Conservation (phyloP, 2,329 filamentous ascomycete genomes). For the Phaeosphaeria sp. region DNA sequence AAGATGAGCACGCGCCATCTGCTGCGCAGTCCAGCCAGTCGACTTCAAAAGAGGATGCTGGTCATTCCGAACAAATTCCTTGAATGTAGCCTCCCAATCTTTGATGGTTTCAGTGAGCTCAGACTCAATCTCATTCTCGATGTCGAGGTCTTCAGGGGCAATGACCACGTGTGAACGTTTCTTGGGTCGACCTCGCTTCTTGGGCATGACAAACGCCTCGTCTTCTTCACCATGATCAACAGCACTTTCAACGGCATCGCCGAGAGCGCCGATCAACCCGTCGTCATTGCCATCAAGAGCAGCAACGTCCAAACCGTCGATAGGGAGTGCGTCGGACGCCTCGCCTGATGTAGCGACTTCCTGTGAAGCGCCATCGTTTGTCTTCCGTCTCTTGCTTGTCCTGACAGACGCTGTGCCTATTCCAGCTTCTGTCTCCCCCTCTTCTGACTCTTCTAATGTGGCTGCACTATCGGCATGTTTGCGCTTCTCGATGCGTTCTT, state of each 20-base stretch:
- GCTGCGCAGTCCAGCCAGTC: slow-evolving; percentile 35
- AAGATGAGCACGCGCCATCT: slow-evolving; percentile 33
- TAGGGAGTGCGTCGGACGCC: slow-evolving; percentile 8
- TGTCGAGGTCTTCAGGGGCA: slow-evolving; percentile 54
- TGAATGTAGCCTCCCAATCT: slow-evolving; percentile 39
- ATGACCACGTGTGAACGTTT: slow-evolving; percentile 44
- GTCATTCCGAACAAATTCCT: slow-evolving; percentile 36
- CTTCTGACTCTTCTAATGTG: slow-evolving; percentile 5
- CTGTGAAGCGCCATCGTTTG: slow-evolving; percentile 24
- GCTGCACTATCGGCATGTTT: slow-evolving; percentile 23
- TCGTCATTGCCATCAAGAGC: slow-evolving; percentile 32
- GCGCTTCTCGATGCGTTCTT: slow-evolving; percentile 43
- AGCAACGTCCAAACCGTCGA: slow-evolving; percentile 19
- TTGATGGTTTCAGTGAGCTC: slow-evolving; percentile 51
- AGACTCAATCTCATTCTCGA: slow-evolving; percentile 55
- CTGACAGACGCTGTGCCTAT: slow-evolving; percentile 16
- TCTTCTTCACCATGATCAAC: slow-evolving; percentile 27
- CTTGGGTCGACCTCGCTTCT: slow-evolving; percentile 49
- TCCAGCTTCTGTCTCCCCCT: slow-evolving; percentile 15
- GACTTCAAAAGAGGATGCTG: slow-evolving; percentile 37
- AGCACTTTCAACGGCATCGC: slow-evolving; percentile 26
- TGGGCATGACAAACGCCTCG: slow-evolving; percentile 33
- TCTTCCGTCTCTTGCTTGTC: slow-evolving; percentile 34
- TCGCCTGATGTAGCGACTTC: slow-evolving; percentile 9
- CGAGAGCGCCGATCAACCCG: slow-evolving; percentile 22